phyloP scores from a whole-genome alignment of 371 early-diverging fungal species.

The Saksenaea vasiformis region DNA sequence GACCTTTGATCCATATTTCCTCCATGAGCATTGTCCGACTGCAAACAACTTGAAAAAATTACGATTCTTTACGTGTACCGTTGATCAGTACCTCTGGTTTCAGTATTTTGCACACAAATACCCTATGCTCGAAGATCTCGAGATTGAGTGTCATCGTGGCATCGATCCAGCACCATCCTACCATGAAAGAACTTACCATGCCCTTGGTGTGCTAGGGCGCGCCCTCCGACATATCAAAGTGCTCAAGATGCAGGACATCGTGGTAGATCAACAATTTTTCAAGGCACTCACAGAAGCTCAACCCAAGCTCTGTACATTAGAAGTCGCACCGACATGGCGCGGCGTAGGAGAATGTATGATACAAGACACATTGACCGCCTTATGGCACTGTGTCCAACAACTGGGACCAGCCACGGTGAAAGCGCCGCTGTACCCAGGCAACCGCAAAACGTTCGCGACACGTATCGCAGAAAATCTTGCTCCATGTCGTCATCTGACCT shows the following conservation, averaged over 20 bases:
- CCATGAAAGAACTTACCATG: not conserved
- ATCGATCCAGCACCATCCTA: not conserved
- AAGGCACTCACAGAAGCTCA: not conserved
- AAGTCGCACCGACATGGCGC: not conserved
- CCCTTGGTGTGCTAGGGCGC: constrained; percentile 15
- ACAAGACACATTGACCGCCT: not conserved
- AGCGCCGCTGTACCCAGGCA: not conserved
- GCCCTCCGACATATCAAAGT: constrained; percentile 1
- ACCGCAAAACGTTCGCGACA: not conserved
- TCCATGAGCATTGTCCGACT: not conserved
- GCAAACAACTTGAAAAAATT: not conserved
- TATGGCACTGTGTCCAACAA: not conserved
- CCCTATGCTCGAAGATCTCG: not conserved
- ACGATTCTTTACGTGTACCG: not conserved
- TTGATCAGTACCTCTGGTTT: not conserved
- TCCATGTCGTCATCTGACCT: not conserved
- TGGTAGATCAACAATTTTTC: not conserved
- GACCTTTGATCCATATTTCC: not conserved
- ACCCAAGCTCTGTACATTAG: not conserved
- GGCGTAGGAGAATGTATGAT: not conserved
- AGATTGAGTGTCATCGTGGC: not conserved
- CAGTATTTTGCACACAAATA: not conserved
- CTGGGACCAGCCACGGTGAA: not conserved
- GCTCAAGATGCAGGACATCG: not conserved
- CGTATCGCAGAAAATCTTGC: not conserved